Evolutionary conservation across 768 basidiomycete genomes (phyloP), one percentile per base, ranked within the genome.

Genomic region (Coprinellus aureogranulatus): DNA sequence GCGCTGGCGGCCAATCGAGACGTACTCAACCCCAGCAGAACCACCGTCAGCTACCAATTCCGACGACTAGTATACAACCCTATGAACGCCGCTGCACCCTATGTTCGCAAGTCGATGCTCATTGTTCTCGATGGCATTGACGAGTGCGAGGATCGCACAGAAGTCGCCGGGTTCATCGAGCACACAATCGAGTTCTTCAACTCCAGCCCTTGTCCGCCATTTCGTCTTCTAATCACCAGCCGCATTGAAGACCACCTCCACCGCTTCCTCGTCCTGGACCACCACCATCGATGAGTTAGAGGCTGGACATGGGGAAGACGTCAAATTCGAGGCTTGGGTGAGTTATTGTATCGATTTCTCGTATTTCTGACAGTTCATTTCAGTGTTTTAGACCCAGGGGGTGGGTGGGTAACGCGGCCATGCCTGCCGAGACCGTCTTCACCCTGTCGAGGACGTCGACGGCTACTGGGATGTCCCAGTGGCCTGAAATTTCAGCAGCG

Each of bases 61-160:
- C 28, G 55, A 16, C 28, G 37, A 2, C 52, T 65, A 9, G 28
- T 65, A 31, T 34, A 54, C 22, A 52, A 62, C 1, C 64, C 41
- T 16, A 44, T 44, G 5, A 44, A 44, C 34, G 14, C 6, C 8
- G 34, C 14, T 14, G 34, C 6, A 34, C 6, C 34, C 34, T 14
- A 6, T 34, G 8, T 6, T 34, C 34, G 34, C 14, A 27, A 30
- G 28, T 23, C 53, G 2, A 52, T 53, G 11, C n/a, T 58, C 9
- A 57, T 62, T 22, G 45, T 65, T 41, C 25, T 65, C 20, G 64
- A 65, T 54, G 64, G 64, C 4, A 40, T 65, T 18, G 64, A 66
- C 18, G 61, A 66, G 54, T 66, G 65, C 39, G 22, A 31, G 14
- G 57, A 55, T 20, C 14, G 50, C 6, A 44, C 52, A 4, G 28